These are phyloP conservation scores for Candida insectorum DNA, from an alignment of 805 yeast species.

Conservation along the genomic window DNA sequence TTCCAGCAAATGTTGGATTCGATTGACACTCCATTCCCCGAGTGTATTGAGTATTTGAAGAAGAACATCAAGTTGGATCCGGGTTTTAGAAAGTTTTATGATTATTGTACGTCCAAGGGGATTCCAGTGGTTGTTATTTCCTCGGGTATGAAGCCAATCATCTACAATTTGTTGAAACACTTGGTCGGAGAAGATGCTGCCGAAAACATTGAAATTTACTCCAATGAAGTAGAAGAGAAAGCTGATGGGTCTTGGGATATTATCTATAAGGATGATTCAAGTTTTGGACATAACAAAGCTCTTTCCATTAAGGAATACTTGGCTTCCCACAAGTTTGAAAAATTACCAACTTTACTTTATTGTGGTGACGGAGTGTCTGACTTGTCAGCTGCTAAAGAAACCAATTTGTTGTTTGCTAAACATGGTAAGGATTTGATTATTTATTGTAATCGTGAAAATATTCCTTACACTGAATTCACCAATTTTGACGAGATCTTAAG, in stretches of 20 bases:
- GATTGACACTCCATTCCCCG: constrained; percentile 68
- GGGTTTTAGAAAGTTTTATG: constrained; percentile 78
- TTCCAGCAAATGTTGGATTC: constrained; percentile 84
- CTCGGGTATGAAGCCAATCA: constrained; percentile 92
- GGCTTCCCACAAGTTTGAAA: constrained; percentile 23
- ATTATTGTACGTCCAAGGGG: constrained; percentile 67
- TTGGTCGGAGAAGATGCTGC: constrained; percentile 78
- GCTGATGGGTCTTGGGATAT: constrained; percentile 73
- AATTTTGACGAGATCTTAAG: constrained; percentile 69
- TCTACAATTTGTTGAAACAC: constrained; percentile 67
- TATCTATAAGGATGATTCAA: constrained; percentile 76
- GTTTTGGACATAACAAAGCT: constrained; percentile 95
- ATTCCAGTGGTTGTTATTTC: constrained; percentile 88
- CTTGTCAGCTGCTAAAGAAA: constrained; percentile 90
- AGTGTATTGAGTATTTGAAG: constrained; percentile 71
- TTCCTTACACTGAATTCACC: constrained; percentile 83
- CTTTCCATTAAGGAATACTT: constrained; percentile 61
- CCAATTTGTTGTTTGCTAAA: constrained; percentile 90
- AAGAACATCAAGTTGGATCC: constrained; percentile 76
- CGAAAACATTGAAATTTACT: constrained; percentile 69
- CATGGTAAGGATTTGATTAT: constrained; percentile 85
- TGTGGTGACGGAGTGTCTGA: constrained; percentile 99
- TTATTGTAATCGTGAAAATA: constrained; percentile 74
- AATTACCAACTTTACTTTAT: constrained; percentile 70
- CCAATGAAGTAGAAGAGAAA: constrained; percentile 63